phyloP scores from a whole-genome alignment of 495 filamentous ascomycete genomes.

The Aspergillus asperescens region DNA sequence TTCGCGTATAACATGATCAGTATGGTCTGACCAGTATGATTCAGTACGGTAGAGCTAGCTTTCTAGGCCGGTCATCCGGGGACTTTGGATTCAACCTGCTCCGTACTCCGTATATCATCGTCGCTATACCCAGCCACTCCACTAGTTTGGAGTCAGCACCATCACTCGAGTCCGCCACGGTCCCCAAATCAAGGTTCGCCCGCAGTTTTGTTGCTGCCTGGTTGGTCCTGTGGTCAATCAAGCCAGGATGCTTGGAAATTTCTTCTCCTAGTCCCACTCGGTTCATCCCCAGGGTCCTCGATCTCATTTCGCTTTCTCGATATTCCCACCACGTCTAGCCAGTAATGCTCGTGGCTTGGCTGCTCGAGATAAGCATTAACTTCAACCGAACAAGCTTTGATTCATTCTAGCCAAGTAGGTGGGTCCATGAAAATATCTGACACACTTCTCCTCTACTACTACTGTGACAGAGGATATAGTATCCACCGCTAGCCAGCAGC shows the following conservation, averaged over 20 bases:
- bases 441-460: too few relatives aligned
- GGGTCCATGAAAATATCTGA: background rate
- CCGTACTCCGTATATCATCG: too few relatives aligned
- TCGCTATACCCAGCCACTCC: too few relatives aligned
- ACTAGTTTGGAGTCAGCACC: too few relatives aligned
- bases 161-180: too few relatives aligned
- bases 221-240: background rate
- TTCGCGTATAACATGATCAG: too few relatives aligned
- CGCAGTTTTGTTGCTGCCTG: background rate
- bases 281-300: constrained; percentile 1
- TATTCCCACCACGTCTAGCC: background rate
- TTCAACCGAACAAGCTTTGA: background rate
- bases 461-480: background rate
- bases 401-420: background rate
- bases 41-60: too few relatives aligned
- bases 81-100: too few relatives aligned
- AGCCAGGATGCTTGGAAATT: background rate
- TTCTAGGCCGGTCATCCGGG: too few relatives aligned
- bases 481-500: background rate
- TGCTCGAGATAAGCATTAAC: background rate
- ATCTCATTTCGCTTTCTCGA: background rate
- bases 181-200: too few relatives aligned
- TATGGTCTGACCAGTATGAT: too few relatives aligned
- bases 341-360: background rate
- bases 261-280: background rate